A percentile compares a stretch with the other conserved stretches of the same genome.
phyloP scores from a whole-genome alignment of 805 yeast genomes.

The Monosporozyma aquatica region DNA sequence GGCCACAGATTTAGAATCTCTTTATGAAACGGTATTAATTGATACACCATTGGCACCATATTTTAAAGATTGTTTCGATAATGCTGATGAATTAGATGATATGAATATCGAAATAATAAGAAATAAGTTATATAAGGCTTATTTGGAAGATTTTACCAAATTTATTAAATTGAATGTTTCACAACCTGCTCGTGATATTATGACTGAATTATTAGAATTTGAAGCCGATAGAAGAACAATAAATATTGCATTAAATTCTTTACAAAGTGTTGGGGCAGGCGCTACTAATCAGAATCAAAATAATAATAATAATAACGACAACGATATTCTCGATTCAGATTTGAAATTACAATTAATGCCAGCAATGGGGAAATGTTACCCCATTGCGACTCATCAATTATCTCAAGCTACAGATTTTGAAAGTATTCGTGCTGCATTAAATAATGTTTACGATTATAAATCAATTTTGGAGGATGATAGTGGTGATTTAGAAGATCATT shows the following conservation, averaged over 20 bases:
- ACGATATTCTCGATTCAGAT: conserved; percentile 46
- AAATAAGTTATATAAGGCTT: conserved; percentile 85
- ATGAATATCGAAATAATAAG: conserved; percentile 90
- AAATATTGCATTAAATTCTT: conserved; percentile 83
- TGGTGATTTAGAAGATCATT: conserved; percentile 74
- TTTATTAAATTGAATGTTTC: conserved; percentile 56
- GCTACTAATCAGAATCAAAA: neutral
- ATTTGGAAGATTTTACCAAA: conserved; percentile 73
- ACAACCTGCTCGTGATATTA: conserved; percentile 71
- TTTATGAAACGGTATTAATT: conserved; percentile 83
- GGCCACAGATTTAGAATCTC: conserved; percentile 89
- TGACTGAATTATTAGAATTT: conserved; percentile 69
- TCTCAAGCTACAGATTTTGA: conserved; percentile 77
- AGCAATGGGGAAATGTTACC: conserved; percentile 69
- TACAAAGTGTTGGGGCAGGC: conserved; percentile 31
- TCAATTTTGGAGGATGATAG: conserved; percentile 39
- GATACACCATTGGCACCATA: conserved; percentile 98
- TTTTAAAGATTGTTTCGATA: conserved; percentile 82
- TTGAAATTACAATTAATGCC: conserved; percentile 76
- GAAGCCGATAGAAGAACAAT: conserved; percentile 95
- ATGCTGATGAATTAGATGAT: conserved; percentile 82
- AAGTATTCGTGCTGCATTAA: conserved; percentile 58
- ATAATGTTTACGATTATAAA: conserved; percentile 56
- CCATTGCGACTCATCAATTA: conserved; percentile 53
- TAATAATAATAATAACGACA: neutral